Conservation (phyloP, 192 early-diverging fungal genomes). For the Backusella luteola region DNA sequence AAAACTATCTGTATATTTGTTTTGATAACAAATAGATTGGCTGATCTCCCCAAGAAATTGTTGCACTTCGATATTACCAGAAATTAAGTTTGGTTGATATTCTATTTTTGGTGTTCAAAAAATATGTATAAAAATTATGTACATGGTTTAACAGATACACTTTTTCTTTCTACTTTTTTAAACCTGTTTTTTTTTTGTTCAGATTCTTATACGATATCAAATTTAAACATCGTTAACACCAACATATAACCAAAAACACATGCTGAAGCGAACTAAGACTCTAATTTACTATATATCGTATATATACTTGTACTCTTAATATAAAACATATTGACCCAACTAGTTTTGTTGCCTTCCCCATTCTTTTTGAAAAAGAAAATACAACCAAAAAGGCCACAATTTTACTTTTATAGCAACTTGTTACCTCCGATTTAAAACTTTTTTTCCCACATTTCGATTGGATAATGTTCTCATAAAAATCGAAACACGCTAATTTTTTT, state of each 20-base stretch:
- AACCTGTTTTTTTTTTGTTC: background rate
- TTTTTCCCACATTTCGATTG: conserved; percentile 2
- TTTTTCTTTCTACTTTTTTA: background rate
- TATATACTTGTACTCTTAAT: background rate
- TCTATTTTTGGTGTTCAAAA: background rate
- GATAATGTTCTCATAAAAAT: background rate
- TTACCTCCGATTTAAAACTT: background rate
- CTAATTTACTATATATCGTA: background rate
- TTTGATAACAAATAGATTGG: background rate
- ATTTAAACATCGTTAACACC: background rate
- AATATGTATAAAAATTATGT: background rate
- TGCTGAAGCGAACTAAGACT: background rate
- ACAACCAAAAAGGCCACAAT: background rate
- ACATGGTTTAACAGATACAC: background rate
- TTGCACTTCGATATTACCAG: too few species aligned
- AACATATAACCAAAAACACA: background rate
- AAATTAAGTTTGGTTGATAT: background rate
- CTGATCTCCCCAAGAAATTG: background rate
- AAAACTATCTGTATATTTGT: background rate
- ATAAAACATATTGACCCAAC: background rate
- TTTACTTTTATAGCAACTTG: background rate
- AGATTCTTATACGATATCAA: background rate
- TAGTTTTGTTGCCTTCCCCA: background rate
- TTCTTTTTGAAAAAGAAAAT: background rate
- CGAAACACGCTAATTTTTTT: background rate